A percentile compares a stretch with the other conserved stretches of the same genome.
These are phyloP conservation scores for Haplosporangium sp. DNA, from an alignment of 371 early-diverging fungal species.

Conservation along the genomic window DNA sequence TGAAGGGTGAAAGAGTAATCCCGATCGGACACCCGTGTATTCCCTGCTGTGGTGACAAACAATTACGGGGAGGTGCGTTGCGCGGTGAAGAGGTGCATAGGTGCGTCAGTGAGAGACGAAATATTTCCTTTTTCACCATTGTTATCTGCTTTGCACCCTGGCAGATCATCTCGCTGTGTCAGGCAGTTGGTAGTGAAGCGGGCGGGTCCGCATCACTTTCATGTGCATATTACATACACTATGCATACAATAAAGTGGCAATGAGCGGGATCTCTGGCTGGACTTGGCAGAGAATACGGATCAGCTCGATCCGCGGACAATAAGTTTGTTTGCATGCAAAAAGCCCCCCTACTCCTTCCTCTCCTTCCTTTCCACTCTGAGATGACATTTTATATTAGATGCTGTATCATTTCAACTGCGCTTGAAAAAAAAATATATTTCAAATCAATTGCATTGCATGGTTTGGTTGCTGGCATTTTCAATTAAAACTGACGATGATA, in stretches of 20 bases:
- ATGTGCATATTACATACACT: too few relatives aligned
- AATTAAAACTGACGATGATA: constrained; percentile 3
- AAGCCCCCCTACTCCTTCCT: too few relatives aligned
- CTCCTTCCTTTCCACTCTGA: neutral
- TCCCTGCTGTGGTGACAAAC: neutral
- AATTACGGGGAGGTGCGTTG: too few relatives aligned
- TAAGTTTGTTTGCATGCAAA: neutral
- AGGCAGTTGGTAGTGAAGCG: neutral
- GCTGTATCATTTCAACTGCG: neutral
- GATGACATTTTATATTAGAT: neutral
- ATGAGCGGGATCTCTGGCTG: neutral
- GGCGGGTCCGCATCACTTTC: neutral
- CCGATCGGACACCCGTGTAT: neutral
- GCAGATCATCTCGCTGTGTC: neutral
- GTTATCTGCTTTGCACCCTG: too few relatives aligned
- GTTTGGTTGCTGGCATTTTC: neutral
- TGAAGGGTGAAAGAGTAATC: neutral
- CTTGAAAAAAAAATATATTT: constrained; percentile 1
- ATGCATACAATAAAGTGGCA: neutral
- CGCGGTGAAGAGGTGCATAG: too few relatives aligned
- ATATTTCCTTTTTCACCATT: too few relatives aligned
- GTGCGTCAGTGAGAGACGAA: too few relatives aligned
- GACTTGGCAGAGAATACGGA: neutral
- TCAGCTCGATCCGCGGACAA: constrained; percentile 1
- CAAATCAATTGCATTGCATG: neutral